Base-by-base conservation (phyloP, 2,329 filamentous ascomycete species). In the Fusarium sp. region DNA sequence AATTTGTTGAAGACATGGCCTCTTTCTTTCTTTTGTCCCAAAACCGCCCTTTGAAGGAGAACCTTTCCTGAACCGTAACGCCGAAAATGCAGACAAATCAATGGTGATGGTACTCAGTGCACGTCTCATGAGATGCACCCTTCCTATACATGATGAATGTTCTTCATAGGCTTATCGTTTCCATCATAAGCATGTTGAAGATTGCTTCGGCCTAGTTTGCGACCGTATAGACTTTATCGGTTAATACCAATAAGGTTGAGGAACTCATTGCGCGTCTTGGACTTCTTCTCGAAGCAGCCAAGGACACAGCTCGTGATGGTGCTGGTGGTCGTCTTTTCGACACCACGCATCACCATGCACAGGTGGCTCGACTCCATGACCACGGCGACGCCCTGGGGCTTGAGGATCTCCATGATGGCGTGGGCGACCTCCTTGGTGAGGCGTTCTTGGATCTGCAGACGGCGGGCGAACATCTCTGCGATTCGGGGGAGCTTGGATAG, bases 291-390 rank as follows among this genome's bases (percentile, higher is more conserved):
- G 87, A 99, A 97, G 79, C 95, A 95, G 44, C 96, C 96, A n/a
- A 98, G 89, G 84, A 99, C 97, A 82, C 96, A 98, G 85, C 95
- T 98, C 24, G 96, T 99, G 42, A 97, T 96, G 12, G 96, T 98
- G 24, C 90, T 93, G 57, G 93, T 92, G 45, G 88, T 90, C 1
- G 94, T 95, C 87, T 99, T 98, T 81, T 98, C 90, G 15, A 99
- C 96, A n/a, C 96, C 96, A 52, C 96, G 91, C 95, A 98, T 98
- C 22, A 98, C 95, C 96, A 98, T 99, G 87, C 96, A 99, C 52
- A 98, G 86, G 84, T 99, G 96, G 79, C 91, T 95, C 20, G 94
- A 97, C 81, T 99, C 96, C 92, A 99, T 98, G 68, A 99, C 96
- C 6, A 99, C 96, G 26, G 94, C 96, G 5, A 99, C 96, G 52